Conservation (phyloP, 108 stramenopile genomes). For the Nannochloropsis gaditana region DNA sequence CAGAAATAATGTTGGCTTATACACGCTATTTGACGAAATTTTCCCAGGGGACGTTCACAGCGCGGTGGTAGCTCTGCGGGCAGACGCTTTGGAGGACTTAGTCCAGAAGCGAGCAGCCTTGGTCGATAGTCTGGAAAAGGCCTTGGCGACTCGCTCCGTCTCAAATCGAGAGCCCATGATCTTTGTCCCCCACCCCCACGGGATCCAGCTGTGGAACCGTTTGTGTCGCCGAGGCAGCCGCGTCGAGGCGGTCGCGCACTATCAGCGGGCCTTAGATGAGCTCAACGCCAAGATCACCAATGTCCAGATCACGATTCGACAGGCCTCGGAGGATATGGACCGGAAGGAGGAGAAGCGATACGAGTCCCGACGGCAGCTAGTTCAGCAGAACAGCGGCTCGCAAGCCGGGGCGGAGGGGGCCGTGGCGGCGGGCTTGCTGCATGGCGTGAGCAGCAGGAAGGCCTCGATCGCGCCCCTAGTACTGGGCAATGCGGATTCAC, state of each 20-base stretch:
- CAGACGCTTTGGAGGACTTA: conserved; percentile 27
- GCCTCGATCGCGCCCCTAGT: not conserved
- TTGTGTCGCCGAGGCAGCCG: not conserved
- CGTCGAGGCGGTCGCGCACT: not conserved
- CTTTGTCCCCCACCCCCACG: not conserved
- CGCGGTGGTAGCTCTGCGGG: conserved; percentile 24
- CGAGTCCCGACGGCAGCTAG: not conserved
- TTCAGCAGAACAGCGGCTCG: not conserved
- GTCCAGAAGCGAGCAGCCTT: conserved; percentile 8
- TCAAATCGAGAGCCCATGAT: conserved; percentile 23
- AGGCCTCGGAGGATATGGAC: not conserved
- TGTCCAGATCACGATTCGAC: not conserved
- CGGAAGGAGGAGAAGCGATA: conserved; percentile 15
- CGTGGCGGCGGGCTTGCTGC: not conserved
- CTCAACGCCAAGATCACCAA: not conserved
- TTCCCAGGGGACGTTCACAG: conserved; percentile 26
- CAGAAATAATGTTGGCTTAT: not conserved
- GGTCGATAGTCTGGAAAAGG: conserved; percentile 34
- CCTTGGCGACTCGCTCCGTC: conserved; percentile 23
- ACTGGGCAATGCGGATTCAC: not conserved
- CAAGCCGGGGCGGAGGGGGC: not conserved
- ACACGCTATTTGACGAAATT: conserved; percentile 26
- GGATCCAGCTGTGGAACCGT: not conserved
- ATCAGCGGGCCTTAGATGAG: not conserved
- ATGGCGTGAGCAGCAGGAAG: not conserved